phyloP scores from a whole-genome alignment of 176 grass and related monocot genomes.

The Rhynchospora breviuscula region DNA sequence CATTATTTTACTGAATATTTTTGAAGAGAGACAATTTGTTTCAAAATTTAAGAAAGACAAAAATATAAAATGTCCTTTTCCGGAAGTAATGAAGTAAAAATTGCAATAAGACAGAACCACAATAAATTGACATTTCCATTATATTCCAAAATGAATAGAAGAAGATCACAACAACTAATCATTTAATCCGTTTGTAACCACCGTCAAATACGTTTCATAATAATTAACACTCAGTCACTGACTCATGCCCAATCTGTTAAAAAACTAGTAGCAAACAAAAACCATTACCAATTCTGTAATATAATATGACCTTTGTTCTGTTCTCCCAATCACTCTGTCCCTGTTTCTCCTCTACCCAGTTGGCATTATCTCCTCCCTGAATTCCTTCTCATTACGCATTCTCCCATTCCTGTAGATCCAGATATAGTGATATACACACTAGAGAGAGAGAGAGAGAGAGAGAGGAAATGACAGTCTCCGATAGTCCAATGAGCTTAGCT shows the following conservation, averaged over 20 bases:
- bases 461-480: neutral
- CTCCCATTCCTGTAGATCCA: neutral
- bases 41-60: too few relatives aligned
- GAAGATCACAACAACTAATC: neutral
- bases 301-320: neutral
- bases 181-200: neutral
- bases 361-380: neutral
- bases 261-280: too few relatives aligned
- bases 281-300: too few relatives aligned
- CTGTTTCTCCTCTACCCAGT: neutral
- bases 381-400: neutral
- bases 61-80: too few relatives aligned
- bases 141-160: neutral
- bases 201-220: neutral
- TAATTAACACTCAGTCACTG: too few relatives aligned
- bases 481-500: slow-evolving; percentile 20
- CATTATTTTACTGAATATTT: too few relatives aligned
- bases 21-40: too few relatives aligned
- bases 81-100: neutral
- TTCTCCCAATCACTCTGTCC: neutral
- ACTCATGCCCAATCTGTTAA: too few relatives aligned
- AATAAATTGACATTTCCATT: neutral
- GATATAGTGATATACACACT: neutral
- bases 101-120: neutral
- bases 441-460: neutral